Conservation (phyloP, 2,329 filamentous ascomycete genomes). For the Fonsecaea pugnacius region DNA sequence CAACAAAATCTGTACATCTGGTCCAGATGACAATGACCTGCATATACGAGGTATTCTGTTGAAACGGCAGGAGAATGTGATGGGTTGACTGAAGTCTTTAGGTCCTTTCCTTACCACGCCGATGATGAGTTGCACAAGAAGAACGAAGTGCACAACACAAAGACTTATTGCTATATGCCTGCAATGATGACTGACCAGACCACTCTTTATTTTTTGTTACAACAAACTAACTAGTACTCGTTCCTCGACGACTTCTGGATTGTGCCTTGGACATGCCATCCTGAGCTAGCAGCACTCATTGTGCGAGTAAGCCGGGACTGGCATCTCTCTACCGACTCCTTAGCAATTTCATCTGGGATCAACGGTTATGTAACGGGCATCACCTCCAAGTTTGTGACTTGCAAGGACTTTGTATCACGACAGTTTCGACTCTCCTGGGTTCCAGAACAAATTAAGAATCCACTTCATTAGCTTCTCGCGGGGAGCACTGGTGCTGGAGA, state of each 20-base stretch:
- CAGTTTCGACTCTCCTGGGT: slow-evolving; percentile 2
- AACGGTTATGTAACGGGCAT: neutral
- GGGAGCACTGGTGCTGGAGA: slow-evolving; percentile 8
- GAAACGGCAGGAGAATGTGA: neutral
- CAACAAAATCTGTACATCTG: neutral
- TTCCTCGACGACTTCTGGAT: neutral
- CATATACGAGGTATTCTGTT: neutral
- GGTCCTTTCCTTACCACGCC: no score
- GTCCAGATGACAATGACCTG: neutral
- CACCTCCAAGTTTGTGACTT: neutral
- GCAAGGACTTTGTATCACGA: neutral
- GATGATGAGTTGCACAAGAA: neutral
- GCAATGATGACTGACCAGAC: neutral
- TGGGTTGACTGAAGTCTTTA: neutral
- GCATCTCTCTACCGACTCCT: neutral
- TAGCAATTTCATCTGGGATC: neutral
- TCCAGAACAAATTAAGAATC: slow-evolving; percentile 8
- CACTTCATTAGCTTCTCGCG: slow-evolving; percentile 16
- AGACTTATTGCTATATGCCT: neutral
- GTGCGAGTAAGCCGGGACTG: neutral
- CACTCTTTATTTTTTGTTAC: neutral
- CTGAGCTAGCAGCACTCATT: neutral
- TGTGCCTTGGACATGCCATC: neutral
- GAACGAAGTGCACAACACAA: neutral
- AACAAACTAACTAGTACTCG: neutral